Base-by-base conservation (phyloP, 2,329 filamentous ascomycete species). In the Teratosphaeria viscida region DNA sequence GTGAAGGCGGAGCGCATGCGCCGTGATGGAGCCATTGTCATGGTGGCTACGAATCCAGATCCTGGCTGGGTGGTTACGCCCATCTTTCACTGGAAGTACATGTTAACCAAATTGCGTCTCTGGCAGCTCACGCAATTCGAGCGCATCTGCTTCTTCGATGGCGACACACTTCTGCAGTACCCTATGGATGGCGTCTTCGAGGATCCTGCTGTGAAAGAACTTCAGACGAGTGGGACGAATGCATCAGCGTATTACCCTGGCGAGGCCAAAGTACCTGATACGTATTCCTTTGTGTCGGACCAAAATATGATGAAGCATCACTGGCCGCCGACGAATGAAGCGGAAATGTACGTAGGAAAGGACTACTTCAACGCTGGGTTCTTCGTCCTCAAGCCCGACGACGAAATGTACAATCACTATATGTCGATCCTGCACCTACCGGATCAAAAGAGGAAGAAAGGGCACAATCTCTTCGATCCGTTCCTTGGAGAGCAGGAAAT, bases 231-330 rank as follows among this genome's bases (percentile, higher is more conserved):
- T 8, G 61, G 64, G 34, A 43, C 62, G 10, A 63, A 67, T 19
- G 58, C 62, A 3, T 64, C 58, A 7, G 60, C 63, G 5, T 61
- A 67, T 58, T 63, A 64, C 32, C 60, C 61, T 6, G 75, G 75
- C 62, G 74, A 76, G 59, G 68, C 66, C 7, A 56, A 63, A 2
- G 63, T 74, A 16, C 75, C 74, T 3, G 62, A 69, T 1, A 69
- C 72, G 14, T 77, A 74, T 66, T 71, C 75, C 65, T 75, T 77
- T 61, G 72, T 72, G 27, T 69, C 68, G 5, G 63, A 66, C 6
- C 60, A 63, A 0, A 65, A 68, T 35, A 57, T 66, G 12, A 49
- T n/a, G 10, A 19, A 49, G n/a, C 43, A 49, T 49, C 43, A 49
- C 23, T 49, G 43, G 43, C 43, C 43, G n/a, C 43, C 43, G 43